Conservation (phyloP, 257 asterid genomes). For the Henckelia pumila region DNA sequence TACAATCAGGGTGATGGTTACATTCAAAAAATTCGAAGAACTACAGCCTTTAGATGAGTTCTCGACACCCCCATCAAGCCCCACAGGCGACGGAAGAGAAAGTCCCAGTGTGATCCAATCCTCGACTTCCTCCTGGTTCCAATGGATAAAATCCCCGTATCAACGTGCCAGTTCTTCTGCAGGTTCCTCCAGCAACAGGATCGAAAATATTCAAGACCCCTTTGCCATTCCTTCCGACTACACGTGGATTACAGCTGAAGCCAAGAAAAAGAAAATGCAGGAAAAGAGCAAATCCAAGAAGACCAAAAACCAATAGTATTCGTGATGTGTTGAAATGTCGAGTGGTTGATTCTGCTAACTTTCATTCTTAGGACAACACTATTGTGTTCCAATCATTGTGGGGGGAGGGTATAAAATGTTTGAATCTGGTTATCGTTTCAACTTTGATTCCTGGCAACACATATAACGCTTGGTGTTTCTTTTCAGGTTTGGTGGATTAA, state of each 20-base stretch:
- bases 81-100: conserved; percentile 50
- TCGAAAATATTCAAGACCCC: conserved; percentile 70
- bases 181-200: conserved; percentile 49
- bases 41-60: conserved; percentile 82
- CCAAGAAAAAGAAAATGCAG: conserved; percentile 86
- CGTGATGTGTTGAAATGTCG: neutral
- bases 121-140: conserved; percentile 85
- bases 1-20: conserved; percentile 81
- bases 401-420: neutral
- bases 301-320: conserved; percentile 52
- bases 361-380: neutral
- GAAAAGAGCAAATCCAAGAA: conserved; percentile 76
- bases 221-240: conserved; percentile 77
- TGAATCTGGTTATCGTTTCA: neutral
- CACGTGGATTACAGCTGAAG: conserved; percentile 79
- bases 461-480: too few species aligned
- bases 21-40: conserved; percentile 90
- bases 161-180: conserved; percentile 55
- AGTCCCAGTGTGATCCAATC: conserved; percentile 48
- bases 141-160: conserved; percentile 87
- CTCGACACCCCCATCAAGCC: conserved; percentile 88
- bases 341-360: neutral
- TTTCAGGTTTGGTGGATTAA: neutral
- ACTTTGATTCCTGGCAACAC: neutral
- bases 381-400: neutral